Base-by-base conservation (phyloP, 768 basidiomycete species). In the Phanerochaete sordida region DNA sequence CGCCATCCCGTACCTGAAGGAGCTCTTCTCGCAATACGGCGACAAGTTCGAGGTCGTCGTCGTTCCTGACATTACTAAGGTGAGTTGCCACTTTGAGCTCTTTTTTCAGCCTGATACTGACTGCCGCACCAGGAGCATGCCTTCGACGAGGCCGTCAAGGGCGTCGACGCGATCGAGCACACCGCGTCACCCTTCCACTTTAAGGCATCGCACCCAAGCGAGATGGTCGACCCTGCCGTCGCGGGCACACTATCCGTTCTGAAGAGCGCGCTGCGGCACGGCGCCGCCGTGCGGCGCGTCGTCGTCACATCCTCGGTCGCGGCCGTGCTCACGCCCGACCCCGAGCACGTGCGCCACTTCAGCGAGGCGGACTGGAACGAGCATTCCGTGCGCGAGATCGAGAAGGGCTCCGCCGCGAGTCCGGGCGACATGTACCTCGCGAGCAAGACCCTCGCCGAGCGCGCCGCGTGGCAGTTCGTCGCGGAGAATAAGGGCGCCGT, bases 151-250 rank as follows among this genome's bases (percentile, higher is more conserved):
- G 77, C 76, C 0, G 82, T 81, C 64, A 78, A 81, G 56, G 77
- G 78, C n/a, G 79, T 75, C 8, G 76, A 79, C 59, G 74, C 77
- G 63, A 79, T 60, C n/a, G 39, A 23, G 21, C 54, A 1, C 61
- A 48, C 54, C n/a, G 59, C 51, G 7, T 43, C 49, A 21, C 45
- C 33, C 37, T 51, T 30, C 44, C 44, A 44, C 49, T 43, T 43
- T 13, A 23, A 55, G 4, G 45, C 44, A 15, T 33, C 30, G 62
- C 0, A 68, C 75, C 54, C 47, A 9, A 19, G 30, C 16, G 86
- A 88, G 57, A 63, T 90, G 35, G 84, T 90, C 61, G 72, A 69
- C 19, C 91, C 91, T 2, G 90, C 90, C 26, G 81, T 91, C 4
- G 74, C 83, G 2, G 90, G 91, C 1, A 91, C 90, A 0, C 63